Evolutionary conservation across 1,284 basidiomycete species (phyloP), one percentile per base, ranked within the genome.

Genomic region (Sphagnurus paluster): DNA sequence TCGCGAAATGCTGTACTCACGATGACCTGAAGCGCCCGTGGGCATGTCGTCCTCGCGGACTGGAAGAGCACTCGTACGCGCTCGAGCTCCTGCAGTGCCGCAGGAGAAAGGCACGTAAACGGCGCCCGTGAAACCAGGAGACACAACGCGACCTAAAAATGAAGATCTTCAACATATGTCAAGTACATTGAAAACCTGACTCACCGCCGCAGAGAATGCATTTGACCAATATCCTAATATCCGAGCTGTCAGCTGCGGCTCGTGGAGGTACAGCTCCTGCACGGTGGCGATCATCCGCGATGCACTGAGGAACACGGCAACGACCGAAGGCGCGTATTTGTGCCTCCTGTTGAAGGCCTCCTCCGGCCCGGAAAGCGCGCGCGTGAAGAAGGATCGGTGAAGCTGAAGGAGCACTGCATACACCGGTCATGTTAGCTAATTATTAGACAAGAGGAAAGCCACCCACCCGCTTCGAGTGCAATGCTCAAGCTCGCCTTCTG

Each of bases 181-280:
- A 6, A n/a, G 3, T 14, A n/a, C 13, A 20, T 9, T 38, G 36
- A 40, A 52, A 39, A 71, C 14, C 33, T 4, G 16, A 34, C 79
- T 56, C 58, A 84, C 82, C 39, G 80, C 76, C 47, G 80, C 81
- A 19, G 81, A 84, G 56, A 84, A 84, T 4, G 80, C 76, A 56
- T 84, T 81, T 2, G 78, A 80, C 69, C 80, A 84, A 53, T 80
- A 74, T 49, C 81, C 80, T 64, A 80, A 71, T 56, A 81, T 76
- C 40, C 82, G 70, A 41, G 78, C 74, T 5, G 79, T 75, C 38
- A 83, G 62, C 33, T 69, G 65, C 2, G 79, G 77, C 48, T 81
- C 77, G 38, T 74, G 73, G 5, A 69, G 69, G 59, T 79, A 79
- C 17, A 80, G 58, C 46, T 77, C 79, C 51, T 76, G 70, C 42